Base-by-base conservation (phyloP, 2,329 filamentous ascomycete genomes). In the Xylariaceae sp. region DNA sequence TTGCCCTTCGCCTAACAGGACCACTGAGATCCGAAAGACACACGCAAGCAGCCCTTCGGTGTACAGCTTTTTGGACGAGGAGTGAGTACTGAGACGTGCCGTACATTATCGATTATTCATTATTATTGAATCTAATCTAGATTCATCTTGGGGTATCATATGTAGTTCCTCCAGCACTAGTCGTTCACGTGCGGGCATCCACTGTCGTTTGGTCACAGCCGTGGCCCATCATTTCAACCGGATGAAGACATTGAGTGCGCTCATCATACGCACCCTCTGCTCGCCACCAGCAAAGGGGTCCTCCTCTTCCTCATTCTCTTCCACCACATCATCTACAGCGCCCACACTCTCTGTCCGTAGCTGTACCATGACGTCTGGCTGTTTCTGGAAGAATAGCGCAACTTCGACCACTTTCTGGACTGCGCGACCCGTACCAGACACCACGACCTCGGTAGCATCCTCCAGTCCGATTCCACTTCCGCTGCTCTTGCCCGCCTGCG, bases 301-400 rank as follows among this genome's bases (percentile, higher is more conserved):
- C 1, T 62, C 68, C 1, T 61, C 65, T 16, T 64, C 65, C 15
- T 48, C 40, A 11, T 45, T 47, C 19, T 50, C 49, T 9, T 56
- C 56, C 12, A 80, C 65, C 22, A 88, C 65, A 59, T 88, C 84
- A 55, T 89, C 85, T 34, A 88, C 71, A 2, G 80, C 76, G n/a
- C 70, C 71, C 13, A 85, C 68, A 38, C 74, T 85, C 42, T 76
- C 73, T 34, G 83, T 87, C 57, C 72, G 68, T 38, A 87, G 55
- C 51, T 69, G 65, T 2, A 88, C 79, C 4, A 62, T 56, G 48
- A 78, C 82, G 47, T 79, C 78, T 11, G 62, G 67, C 60, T 83
- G 73, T 40, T 76, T 70, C 60, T 79, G 73, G 50, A 88, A 87
- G 69, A 78, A 84, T 26, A 76, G 61, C 0, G 78, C 85, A 4